phyloP scores from a whole-genome alignment of 1,284 basidiomycete species.

The Pseudozyma tsukubaensis region DNA sequence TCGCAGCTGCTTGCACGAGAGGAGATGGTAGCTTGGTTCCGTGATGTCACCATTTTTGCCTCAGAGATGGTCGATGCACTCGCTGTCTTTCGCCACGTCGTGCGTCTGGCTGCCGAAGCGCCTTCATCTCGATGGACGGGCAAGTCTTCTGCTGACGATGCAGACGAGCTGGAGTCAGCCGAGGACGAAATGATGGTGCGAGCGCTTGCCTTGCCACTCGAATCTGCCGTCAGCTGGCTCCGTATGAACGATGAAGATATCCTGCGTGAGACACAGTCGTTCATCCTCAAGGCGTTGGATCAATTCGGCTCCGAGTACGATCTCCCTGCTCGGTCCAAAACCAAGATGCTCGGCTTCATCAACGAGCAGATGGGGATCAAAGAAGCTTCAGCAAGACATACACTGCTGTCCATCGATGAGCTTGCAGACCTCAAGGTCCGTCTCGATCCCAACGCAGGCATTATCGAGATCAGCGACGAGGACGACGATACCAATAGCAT shows the following conservation, averaged over 20 bases:
- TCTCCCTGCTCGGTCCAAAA: slow-evolving; percentile 46
- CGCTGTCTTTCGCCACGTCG: slow-evolving; percentile 45
- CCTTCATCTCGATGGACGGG: slow-evolving; percentile 24
- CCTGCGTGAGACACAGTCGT: slow-evolving; percentile 59
- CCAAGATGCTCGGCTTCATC: slow-evolving; percentile 60
- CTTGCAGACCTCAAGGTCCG: slow-evolving; percentile 57
- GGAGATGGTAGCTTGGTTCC: slow-evolving; percentile 66
- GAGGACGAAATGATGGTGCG: slow-evolving; percentile 48
- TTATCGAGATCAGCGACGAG: slow-evolving; percentile 48
- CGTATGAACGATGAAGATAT: slow-evolving; percentile 68
- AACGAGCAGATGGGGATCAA: slow-evolving; percentile 59
- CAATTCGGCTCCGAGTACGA: slow-evolving; percentile 47
- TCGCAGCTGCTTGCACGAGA: slow-evolving; percentile 49
- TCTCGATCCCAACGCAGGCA: slow-evolving; percentile 33
- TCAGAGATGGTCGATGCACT: slow-evolving; percentile 63
- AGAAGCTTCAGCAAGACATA: slow-evolving; percentile 46
- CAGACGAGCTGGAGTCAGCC: slow-evolving; percentile 24
- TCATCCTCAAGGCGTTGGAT: slow-evolving; percentile 59
- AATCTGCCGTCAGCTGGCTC: slow-evolving; percentile 61
- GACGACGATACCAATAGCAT: slow-evolving; percentile 41
- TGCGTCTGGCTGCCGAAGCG: slow-evolving; percentile 48
- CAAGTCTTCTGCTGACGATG: slow-evolving; percentile 25
- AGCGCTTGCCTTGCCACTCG: slow-evolving; percentile 56
- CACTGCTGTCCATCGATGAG: slow-evolving; percentile 56
- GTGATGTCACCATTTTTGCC: slow-evolving; percentile 64